Conservation (phyloP, 768 basidiomycete genomes). For the Ephemerocybe angulata region DNA sequence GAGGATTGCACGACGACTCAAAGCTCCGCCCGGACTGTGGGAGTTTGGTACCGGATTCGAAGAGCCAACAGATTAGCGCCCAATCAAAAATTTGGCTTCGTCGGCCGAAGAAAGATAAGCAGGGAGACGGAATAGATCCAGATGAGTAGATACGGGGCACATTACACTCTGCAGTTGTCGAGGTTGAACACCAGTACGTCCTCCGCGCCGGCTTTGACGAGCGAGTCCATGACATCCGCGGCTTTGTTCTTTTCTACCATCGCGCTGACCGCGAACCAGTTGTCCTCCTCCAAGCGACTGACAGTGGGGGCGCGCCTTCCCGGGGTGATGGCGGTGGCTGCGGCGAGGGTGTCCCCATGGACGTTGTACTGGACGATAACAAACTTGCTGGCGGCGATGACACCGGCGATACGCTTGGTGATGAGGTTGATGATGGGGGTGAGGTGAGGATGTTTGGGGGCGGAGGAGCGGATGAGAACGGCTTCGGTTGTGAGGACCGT, state of each 20-base stretch:
- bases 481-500: slow-evolving; percentile 84
- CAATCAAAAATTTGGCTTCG: background rate
- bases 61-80: background rate
- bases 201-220: slow-evolving; percentile 80
- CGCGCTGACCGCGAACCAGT: slow-evolving; percentile 88
- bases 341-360: slow-evolving; percentile 53
- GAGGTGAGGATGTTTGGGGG: slow-evolving; percentile 59
- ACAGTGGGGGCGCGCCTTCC: slow-evolving; percentile 89
- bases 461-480: slow-evolving; percentile 82
- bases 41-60: background rate
- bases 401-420: slow-evolving; percentile 85
- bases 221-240: slow-evolving; percentile 85
- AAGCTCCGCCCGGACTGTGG: background rate
- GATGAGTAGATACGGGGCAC: too few relatives aligned
- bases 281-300: slow-evolving; percentile 72
- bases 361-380: slow-evolving; percentile 94
- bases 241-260: slow-evolving; percentile 86
- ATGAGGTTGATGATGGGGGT: slow-evolving; percentile 71
- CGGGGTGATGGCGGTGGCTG: slow-evolving; percentile 73
- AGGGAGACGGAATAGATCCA: too few relatives aligned
- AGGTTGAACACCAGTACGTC: slow-evolving; percentile 88
- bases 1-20: too few relatives aligned
- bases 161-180: slow-evolving; percentile 91
- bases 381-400: slow-evolving; percentile 83
- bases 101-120: too few relatives aligned